Conservation (phyloP, 2,329 filamentous ascomycete species). For the Xylariaceae sp. region DNA sequence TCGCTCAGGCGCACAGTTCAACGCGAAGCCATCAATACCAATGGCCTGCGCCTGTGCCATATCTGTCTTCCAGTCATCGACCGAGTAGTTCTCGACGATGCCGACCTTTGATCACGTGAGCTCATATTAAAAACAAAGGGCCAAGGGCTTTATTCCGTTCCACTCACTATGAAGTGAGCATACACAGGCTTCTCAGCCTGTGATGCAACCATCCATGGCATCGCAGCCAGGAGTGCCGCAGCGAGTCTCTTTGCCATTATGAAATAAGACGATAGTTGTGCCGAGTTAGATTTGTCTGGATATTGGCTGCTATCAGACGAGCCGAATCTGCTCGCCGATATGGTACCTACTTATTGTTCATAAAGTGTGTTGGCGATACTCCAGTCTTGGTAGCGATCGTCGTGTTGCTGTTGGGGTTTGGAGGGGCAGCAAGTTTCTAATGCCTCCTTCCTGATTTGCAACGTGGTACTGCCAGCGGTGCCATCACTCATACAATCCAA, state of each 20-base stretch:
- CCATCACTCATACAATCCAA: no score
- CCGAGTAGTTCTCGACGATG: slow-evolving; percentile 22
- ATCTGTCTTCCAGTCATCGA: slow-evolving; percentile 25
- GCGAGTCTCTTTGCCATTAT: slow-evolving; percentile 15
- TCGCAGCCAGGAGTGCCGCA: slow-evolving; percentile 13
- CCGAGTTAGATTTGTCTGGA: not conserved
- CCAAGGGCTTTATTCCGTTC: not conserved
- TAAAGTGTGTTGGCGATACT: not conserved
- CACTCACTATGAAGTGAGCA: slow-evolving; percentile 21
- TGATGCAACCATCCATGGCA: slow-evolving; percentile 19
- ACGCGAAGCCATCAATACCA: slow-evolving; percentile 20
- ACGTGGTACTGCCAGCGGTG: no score
- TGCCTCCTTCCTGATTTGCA: slow-evolving; percentile 13
- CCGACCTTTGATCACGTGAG: slow-evolving; percentile 14
- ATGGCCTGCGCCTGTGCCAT: slow-evolving; percentile 21
- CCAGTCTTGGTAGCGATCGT: slow-evolving; percentile 3
- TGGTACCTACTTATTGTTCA: not conserved
- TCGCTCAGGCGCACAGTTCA: slow-evolving; percentile 18
- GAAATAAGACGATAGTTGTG: not conserved
- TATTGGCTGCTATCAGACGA: no score
- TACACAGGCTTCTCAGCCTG: slow-evolving; percentile 18
- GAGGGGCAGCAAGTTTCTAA: not conserved
- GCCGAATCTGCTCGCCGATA: no score
- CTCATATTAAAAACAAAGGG: no score
- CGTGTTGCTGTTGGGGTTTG: not conserved